Percentiles rank a stretch among this genome's conserved stretches.
These are phyloP conservation scores for Elsinoe perseae DNA, from an alignment of 2,329 filamentous ascomycete genomes.

Conservation along the genomic window DNA sequence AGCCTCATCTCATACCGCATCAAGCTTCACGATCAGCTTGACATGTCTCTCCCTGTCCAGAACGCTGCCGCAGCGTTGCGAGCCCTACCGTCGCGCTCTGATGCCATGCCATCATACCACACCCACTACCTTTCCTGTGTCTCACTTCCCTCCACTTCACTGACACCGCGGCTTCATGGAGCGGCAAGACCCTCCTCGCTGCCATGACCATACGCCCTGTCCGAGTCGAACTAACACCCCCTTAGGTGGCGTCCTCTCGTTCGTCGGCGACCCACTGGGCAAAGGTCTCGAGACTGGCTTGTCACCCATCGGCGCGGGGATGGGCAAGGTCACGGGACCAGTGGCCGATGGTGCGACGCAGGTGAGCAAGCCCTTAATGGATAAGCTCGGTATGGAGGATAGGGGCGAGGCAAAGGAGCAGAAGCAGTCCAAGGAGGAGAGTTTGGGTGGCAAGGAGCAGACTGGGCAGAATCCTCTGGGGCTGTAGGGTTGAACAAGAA, in stretches of 20 bases:
- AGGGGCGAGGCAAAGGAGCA: constrained; percentile 22
- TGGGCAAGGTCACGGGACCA: constrained; percentile 26
- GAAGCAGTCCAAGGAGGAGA: constrained; percentile 25
- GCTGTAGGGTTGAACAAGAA: too few relatives aligned
- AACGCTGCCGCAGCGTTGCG: background rate
- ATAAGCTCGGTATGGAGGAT: constrained; percentile 21
- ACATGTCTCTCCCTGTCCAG: background rate
- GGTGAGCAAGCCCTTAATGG: constrained; percentile 23
- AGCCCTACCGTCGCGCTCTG: background rate
- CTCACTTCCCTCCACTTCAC: background rate
- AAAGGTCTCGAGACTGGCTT: constrained; percentile 28
- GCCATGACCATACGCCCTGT: too few relatives aligned
- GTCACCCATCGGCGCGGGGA: constrained; percentile 26
- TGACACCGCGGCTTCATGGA: background rate
- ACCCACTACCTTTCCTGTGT: too few relatives aligned
- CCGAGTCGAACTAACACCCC: background rate
- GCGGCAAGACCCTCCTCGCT: too few relatives aligned
- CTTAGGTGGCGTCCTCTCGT: constrained; percentile 23
- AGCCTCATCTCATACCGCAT: background rate
- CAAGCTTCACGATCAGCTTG: background rate
- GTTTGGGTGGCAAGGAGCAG: constrained; percentile 31
- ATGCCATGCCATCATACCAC: too few relatives aligned
- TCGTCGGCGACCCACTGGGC: constrained; percentile 29
- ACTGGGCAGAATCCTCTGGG: constrained; percentile 31
- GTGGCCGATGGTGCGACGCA: constrained; percentile 25